phyloP scores from a whole-genome alignment of 495 filamentous ascomycete genomes.

The Penicillium mononematosum region DNA sequence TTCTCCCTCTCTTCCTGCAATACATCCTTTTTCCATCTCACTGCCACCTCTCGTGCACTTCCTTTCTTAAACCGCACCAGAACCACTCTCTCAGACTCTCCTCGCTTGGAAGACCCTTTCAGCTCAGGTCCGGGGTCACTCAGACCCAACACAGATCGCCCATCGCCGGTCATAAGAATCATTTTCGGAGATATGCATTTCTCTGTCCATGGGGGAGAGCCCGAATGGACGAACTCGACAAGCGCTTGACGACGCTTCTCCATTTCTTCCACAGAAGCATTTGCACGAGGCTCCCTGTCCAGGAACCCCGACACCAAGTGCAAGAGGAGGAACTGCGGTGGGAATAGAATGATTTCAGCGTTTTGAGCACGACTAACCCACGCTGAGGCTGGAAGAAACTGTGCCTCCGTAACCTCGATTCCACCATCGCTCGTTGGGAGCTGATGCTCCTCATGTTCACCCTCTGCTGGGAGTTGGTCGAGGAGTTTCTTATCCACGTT shows the following conservation, averaged over 20 bases:
- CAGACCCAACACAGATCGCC: constrained; percentile 62
- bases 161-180: constrained; percentile 56
- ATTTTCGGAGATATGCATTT: constrained; percentile 74
- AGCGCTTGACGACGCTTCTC: constrained; percentile 55
- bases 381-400: constrained; percentile 64
- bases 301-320: constrained; percentile 63
- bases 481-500: constrained; percentile 37
- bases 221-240: constrained; percentile 54
- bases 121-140: constrained; percentile 73
- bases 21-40: constrained; percentile 54
- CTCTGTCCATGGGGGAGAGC: constrained; percentile 66
- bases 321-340: constrained; percentile 84
- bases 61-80: constrained; percentile 63
- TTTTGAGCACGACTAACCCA: constrained; percentile 64
- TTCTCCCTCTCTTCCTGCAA: constrained; percentile 28
- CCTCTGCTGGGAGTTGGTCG: constrained; percentile 33
- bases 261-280: constrained; percentile 36
- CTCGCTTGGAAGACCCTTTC: constrained; percentile 56
- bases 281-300: constrained; percentile 36
- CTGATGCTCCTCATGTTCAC: constrained; percentile 41
- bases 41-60: constrained; percentile 53
- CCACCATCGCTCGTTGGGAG: constrained; percentile 80
- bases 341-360: constrained; percentile 79
- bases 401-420: constrained; percentile 76
- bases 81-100: constrained; percentile 72